Conservation (phyloP, 2,329 filamentous ascomycete species). For the Aquanectria penicillioides region DNA sequence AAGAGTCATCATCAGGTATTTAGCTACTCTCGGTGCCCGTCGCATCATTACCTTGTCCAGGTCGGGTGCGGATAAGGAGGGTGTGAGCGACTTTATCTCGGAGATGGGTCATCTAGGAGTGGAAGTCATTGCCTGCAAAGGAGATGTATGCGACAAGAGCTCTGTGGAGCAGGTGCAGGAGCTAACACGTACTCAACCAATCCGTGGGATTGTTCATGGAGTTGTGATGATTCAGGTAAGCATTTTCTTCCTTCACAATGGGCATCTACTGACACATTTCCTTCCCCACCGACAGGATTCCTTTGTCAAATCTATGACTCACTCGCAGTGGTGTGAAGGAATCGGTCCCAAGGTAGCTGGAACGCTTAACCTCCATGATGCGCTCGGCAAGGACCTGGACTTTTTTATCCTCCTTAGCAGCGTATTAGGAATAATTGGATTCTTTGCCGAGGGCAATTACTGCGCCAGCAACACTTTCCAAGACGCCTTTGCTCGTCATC, state of each 20-base stretch:
- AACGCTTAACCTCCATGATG: neutral
- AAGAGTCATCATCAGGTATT: neutral
- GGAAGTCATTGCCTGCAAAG: neutral
- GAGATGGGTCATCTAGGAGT: neutral
- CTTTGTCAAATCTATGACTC: neutral
- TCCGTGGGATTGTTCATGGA: neutral
- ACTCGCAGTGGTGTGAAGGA: neutral
- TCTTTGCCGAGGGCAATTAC: neutral
- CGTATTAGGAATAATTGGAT: neutral
- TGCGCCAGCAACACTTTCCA: neutral
- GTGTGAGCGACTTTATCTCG: neutral
- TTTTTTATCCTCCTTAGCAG: neutral
- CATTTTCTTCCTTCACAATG: neutral
- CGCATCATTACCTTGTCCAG: neutral
- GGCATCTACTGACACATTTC: neutral
- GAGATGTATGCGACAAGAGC: neutral
- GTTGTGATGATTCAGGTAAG: neutral
- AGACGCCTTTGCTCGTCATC: neutral
- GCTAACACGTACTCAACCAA: neutral
- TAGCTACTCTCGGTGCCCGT: neutral
- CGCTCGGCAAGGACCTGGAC: neutral
- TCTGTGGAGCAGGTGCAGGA: neutral
- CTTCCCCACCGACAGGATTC: no score
- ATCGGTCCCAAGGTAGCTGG: neutral
- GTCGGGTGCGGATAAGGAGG: neutral